Base-by-base conservation (phyloP, 2,329 filamentous ascomycete genomes). In the Neonectria neomacrospora region DNA sequence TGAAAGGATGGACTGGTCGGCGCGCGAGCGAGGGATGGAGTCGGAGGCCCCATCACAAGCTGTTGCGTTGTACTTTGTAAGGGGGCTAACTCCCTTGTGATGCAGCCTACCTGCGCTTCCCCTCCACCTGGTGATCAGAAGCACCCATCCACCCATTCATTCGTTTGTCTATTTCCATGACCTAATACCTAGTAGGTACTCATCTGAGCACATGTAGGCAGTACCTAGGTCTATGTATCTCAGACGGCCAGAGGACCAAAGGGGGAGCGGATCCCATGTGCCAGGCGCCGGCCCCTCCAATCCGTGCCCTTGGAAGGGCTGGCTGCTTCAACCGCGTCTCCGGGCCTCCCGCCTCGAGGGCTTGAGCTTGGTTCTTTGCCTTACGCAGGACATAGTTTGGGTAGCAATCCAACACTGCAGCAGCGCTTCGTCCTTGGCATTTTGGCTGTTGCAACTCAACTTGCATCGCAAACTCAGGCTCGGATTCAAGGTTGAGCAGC, bases 21-120 rank as follows among this genome's bases (percentile, higher is more conserved):
- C 44, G 47, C 54, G 42, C 42, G 47, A 16, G 9, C 37, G 37
- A 41, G 37, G 37, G 37, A 41, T 18, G 20, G 47, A 37, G 37
- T 34, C 41, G 39, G 39, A 58, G 42, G 42, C 54, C 50, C 60
- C 54, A 50, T 58, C 54, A 63, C 60, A 45, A 39, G 54, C 42
- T 6, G 50, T 14, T 56, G 45, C 10, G 28, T 50, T 32, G 37
- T 32, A 23, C 32, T 7, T 52, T 52, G 39, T 22, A n/a, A 61
- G 5, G 37, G 39, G 14, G 41, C 42, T 18, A 51, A 42, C 39
- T 32, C 34, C 44, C 48, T 37, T 50, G 54, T 63, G 60, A 63
- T 58, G 42, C 26, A 62, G n/a, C 18, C 14, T 28, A 30, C 18
- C 14, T 28, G 30, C 30, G 34, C 26, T 47, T 45, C 41, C 41